Percentiles rank a stretch among this genome's conserved stretches.
These are phyloP conservation scores for Monilinia fructigena DNA, from an alignment of 2,329 filamentous ascomycete species.

Conservation along the genomic window DNA sequence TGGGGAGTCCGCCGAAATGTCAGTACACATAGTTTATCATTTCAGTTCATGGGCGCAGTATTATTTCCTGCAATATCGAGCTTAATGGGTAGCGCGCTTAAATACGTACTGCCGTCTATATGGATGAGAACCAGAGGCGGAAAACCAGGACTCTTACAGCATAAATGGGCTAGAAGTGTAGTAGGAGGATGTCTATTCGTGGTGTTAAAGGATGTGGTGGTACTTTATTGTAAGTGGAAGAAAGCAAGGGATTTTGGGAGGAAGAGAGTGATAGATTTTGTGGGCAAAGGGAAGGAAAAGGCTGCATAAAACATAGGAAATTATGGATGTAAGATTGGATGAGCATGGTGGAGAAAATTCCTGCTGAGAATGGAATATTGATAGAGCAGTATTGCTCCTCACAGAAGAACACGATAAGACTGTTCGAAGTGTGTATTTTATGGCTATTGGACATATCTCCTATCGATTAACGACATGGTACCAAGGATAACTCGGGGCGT, in stretches of 20 bases:
- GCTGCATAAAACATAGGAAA: neutral
- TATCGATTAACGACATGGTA: no score
- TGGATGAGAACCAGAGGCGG: constrained; percentile 52
- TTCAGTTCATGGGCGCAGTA: constrained; percentile 65
- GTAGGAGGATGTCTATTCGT: constrained; percentile 87
- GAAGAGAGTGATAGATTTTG: constrained; percentile 47
- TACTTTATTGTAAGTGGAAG: constrained; percentile 63
- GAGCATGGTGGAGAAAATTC: neutral
- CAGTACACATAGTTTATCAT: constrained; percentile 54
- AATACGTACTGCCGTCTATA: constrained; percentile 62
- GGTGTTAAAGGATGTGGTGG: constrained; percentile 69
- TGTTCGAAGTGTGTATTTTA: constrained; percentile 3
- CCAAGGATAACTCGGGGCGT: no score
- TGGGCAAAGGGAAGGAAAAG: constrained; percentile 8
- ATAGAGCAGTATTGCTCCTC: neutral
- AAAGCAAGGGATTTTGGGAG: constrained; percentile 56
- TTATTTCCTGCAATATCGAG: constrained; percentile 81
- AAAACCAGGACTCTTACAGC: constrained; percentile 60
- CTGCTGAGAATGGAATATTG: neutral
- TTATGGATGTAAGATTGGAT: neutral
- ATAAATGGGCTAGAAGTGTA: constrained; percentile 84
- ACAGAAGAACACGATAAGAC: neutral
- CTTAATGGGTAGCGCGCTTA: constrained; percentile 72
- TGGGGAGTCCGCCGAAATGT: constrained; percentile 39
- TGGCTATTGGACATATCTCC: neutral